Base-by-base conservation (phyloP, 345 rosid genomes). In the Erucastrum elatum region DNA sequence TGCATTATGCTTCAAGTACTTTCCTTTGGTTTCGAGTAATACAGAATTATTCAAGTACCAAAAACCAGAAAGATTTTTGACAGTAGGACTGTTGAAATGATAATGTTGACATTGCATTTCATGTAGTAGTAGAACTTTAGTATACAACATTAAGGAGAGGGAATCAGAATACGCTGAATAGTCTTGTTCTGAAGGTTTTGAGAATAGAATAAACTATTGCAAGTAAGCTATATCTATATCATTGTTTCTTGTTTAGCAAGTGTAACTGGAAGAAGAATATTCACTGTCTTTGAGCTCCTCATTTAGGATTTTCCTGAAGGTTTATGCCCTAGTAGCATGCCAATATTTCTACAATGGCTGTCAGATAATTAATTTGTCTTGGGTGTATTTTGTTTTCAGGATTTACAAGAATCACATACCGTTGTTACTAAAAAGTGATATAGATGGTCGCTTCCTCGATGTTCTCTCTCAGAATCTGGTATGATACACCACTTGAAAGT, bases 331-430 rank as follows among this genome's bases (percentile, higher is more conserved):
- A 9, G 60, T 17, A 31, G 46, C 53, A 44, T 78, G 58, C 44
- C 74, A 34, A 59, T 33, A 73, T 1, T 25, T 73, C 10, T 26
- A 58, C 56, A 21, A 67, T 31, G 62, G 34, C 25, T 67, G 66
- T 53, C 61, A 60, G 10, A 37, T 27, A 41, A 66, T 30, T 31
- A 11, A 17, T 6, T 34, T 61, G 25, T 79, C 49, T 49, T 44
- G 46, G 68, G 35, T 79, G n/a, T 62, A 56, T 2, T 51, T 51
- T 25, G 25, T 76, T 59, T 75, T 77, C 88, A 94, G 98, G 96
- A 82, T 92, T 81, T 94, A 90, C 89, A 87, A 89, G 81, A 88
- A 88, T 83, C 83, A 77, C 75, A 74, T 90, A 26, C 98, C 95
- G 0, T 79, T 78, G 81, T 72, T 89, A 84, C 84, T 88, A 67